Evolutionary conservation across 2,329 filamentous ascomycete genomes (phyloP).

Genomic region (Blastomyces gilchristii): DNA sequence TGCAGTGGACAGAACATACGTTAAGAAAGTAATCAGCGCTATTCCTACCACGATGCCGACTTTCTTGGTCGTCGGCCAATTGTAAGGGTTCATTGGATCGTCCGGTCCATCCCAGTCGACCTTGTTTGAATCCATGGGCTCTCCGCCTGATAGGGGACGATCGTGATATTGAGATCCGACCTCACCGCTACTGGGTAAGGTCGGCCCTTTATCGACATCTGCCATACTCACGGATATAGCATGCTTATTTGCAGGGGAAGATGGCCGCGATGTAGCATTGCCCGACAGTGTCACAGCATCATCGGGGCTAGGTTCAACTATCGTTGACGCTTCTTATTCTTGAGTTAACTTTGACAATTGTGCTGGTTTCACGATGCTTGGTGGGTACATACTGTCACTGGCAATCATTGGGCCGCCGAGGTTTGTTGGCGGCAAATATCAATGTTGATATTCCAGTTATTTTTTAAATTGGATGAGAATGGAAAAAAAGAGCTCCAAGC

Average conservation of each 20-base stretch:
- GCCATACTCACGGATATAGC: background rate
- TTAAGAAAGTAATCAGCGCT: conserved; percentile 41
- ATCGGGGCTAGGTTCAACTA: conserved; percentile 1
- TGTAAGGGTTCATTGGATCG: conserved; percentile 50
- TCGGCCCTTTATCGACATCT: background rate
- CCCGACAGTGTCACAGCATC: background rate
- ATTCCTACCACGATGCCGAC: conserved; percentile 40
- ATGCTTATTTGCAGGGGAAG: background rate
- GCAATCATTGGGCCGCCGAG: background rate
- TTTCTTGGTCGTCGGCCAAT: conserved; percentile 45
- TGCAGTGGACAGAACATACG: conserved; percentile 13
- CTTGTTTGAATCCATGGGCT: conserved; percentile 38
- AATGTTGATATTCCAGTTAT: background rate
- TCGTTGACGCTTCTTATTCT: background rate
- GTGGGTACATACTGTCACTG: conserved; percentile 1
- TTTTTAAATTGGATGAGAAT: background rate
- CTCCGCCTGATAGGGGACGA: conserved; percentile 4
- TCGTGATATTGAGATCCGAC: background rate
- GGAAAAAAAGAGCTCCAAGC: background rate
- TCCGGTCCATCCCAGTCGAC: conserved; percentile 51
- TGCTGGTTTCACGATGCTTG: background rate
- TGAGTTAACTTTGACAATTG: background rate
- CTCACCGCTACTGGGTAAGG: background rate
- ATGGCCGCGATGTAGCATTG: background rate
- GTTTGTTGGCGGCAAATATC: no score